phyloP scores from a whole-genome alignment of 2,329 filamentous ascomycete genomes.

The Paecilomyces niveus region DNA sequence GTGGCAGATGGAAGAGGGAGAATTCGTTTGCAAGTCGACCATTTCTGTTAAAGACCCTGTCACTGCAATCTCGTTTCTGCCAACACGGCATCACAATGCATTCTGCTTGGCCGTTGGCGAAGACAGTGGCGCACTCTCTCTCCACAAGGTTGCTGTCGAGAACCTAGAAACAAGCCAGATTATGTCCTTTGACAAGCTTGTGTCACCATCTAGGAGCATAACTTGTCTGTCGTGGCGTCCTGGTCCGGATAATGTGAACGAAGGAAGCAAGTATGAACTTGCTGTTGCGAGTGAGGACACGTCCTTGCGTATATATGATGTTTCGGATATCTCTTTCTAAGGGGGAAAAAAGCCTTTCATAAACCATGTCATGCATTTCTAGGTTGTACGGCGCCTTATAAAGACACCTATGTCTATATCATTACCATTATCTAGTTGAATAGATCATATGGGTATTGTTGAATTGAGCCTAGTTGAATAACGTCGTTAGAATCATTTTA shows the following conservation, averaged over 20 bases:
- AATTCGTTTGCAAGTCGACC: slow-evolving; percentile 47
- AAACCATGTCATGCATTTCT: slow-evolving; percentile 2
- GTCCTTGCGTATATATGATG: slow-evolving; percentile 33
- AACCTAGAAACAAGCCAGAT: slow-evolving; percentile 21
- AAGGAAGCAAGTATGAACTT: slow-evolving; percentile 22
- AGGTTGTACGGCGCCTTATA: neutral
- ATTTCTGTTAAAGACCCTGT: slow-evolving; percentile 54
- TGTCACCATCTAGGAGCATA: slow-evolving; percentile 58
- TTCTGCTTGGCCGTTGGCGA: slow-evolving; percentile 40
- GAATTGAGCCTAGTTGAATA: neutral
- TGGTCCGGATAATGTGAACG: slow-evolving; percentile 3
- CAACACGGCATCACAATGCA: slow-evolving; percentile 16
- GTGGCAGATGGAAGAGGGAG: slow-evolving; percentile 46
- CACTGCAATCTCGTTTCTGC: slow-evolving; percentile 64
- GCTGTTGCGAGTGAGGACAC: slow-evolving; percentile 42
- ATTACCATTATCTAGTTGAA: neutral
- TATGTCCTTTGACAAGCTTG: slow-evolving; percentile 23
- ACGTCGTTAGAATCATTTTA: neutral
- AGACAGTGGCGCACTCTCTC: slow-evolving; percentile 39
- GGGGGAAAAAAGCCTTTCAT: neutral
- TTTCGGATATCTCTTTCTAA: slow-evolving; percentile 24
- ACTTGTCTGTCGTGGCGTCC: slow-evolving; percentile 66
- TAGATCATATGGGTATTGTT: neutral
- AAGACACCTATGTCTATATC: neutral
- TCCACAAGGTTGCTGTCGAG: slow-evolving; percentile 33